Evolutionary conservation across 202 grass and related monocot genomes (phyloP).

Genomic region (Setaria italica): DNA sequence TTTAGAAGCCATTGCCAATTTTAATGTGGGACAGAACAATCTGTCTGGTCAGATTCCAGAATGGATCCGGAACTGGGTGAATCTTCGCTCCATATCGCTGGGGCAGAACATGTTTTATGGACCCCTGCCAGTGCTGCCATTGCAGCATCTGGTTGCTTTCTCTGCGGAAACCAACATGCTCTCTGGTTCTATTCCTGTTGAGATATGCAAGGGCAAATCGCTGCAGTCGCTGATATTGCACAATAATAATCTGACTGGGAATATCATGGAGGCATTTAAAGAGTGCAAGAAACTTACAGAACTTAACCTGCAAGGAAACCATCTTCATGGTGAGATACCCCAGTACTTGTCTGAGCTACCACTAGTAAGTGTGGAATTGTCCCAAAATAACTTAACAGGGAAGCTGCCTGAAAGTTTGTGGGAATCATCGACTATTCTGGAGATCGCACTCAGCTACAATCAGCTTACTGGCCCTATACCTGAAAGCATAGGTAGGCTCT

Average conservation of each 20-base stretch:
- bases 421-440: conserved; percentile 73
- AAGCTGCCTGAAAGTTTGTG: conserved; percentile 67
- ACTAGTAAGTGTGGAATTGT: conserved; percentile 75
- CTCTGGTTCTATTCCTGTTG: conserved; percentile 67
- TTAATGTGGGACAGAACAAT: conserved; percentile 78
- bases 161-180: conserved; percentile 84
- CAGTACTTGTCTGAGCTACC: conserved; percentile 78
- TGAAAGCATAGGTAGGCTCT: conserved; percentile 63
- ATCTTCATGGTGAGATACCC: conserved; percentile 83
- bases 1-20: conserved; percentile 62
- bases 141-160: conserved; percentile 67
- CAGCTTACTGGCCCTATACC: conserved; percentile 71
- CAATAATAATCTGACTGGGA: conserved; percentile 79
- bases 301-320: conserved; percentile 77
- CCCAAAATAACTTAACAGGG: conserved; percentile 85
- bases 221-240: conserved; percentile 64
- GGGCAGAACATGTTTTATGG: conserved; percentile 73
- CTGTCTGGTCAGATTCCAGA: conserved; percentile 75
- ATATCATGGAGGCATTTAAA: conserved; percentile 67
- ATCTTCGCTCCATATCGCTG: conserved; percentile 62
- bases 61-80: conserved; percentile 82
- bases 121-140: conserved; percentile 64
- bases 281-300: conserved; percentile 79
- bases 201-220: conserved; percentile 72
- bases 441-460: conserved; percentile 81